Evolutionary conservation across 805 yeast species (phyloP).

Genomic region (Candida xiaguanensis): DNA sequence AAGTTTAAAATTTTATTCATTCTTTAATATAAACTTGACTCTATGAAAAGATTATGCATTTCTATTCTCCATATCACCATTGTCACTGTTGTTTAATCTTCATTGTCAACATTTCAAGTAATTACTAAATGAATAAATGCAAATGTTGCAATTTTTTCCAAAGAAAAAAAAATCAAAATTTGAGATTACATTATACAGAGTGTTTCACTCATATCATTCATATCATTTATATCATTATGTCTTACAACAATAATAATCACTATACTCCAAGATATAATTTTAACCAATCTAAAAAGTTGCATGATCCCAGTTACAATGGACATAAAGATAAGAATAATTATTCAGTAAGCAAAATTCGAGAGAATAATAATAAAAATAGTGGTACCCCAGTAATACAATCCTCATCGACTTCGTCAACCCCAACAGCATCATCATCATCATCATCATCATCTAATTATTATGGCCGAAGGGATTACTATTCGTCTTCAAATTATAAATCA

Average conservation of each 20-base stretch:
- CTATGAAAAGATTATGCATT: no score
- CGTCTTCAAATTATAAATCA: constrained; percentile 8
- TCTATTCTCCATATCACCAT: not conserved
- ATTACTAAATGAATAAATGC: no score
- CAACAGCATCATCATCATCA: not conserved
- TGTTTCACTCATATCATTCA: not conserved
- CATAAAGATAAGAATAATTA: constrained; percentile 2
- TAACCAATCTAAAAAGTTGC: constrained; percentile 3
- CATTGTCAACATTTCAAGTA: not conserved
- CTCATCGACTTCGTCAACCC: constrained; percentile 1
- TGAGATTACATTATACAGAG: not conserved
- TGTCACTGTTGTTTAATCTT: not conserved
- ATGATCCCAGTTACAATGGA: constrained; percentile 3
- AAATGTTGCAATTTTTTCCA: not conserved
- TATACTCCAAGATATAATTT: constrained; percentile 5
- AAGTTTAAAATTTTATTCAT: no score
- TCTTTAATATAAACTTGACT: no score
- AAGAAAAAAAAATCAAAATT: not conserved
- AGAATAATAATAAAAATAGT: constrained; percentile 2
- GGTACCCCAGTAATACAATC: not conserved
- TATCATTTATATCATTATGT: constrained; percentile 5
- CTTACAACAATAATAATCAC: constrained; percentile 9
- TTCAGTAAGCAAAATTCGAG: constrained; percentile 5
- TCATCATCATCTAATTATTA: constrained; percentile 6
- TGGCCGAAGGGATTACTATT: constrained; percentile 9